Percentiles rank a stretch among this genome's conserved stretches.
Conservation (phyloP, 2,329 filamentous ascomycete species). For the Myriosclerotinia scirpicola region DNA sequence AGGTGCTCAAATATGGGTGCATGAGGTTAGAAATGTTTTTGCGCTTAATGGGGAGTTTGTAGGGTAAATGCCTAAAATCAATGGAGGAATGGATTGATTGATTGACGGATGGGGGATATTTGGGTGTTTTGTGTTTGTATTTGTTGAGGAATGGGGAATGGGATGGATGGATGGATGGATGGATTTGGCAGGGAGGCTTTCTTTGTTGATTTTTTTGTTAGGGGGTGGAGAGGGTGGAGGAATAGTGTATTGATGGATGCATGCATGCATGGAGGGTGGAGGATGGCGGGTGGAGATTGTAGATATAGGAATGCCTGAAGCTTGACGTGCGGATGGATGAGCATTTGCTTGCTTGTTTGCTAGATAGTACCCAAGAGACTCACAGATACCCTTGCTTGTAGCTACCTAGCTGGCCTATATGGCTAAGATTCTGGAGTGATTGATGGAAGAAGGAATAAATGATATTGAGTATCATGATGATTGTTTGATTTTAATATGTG, state of each 20-base stretch:
- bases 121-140: constrained; percentile 6
- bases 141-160: constrained; percentile 3
- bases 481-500: too few relatives aligned
- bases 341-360: constrained; percentile 3
- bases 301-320: constrained; percentile 5
- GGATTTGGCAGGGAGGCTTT: constrained; percentile 5
- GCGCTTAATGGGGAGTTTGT: constrained; percentile 15
- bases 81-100: constrained; percentile 15
- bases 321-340: constrained; percentile 1
- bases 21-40: constrained; percentile 20
- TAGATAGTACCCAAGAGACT: neutral
- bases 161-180: constrained; percentile 5
- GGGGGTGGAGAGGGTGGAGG: neutral
- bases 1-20: constrained; percentile 4
- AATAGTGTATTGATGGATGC: neutral
- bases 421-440: neutral
- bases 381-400: neutral
- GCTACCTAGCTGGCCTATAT: neutral
- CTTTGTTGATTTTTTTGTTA: constrained; percentile 8
- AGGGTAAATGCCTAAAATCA: neutral
- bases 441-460: neutral
- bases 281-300: neutral
- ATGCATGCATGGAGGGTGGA: neutral
- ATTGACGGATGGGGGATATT: constrained; percentile 3
- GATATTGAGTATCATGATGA: neutral